Percentiles rank a stretch among this genome's conserved stretches.
phyloP scores from a whole-genome alignment of 2,329 filamentous ascomycete genomes.

The Penicillium janthinellum region DNA sequence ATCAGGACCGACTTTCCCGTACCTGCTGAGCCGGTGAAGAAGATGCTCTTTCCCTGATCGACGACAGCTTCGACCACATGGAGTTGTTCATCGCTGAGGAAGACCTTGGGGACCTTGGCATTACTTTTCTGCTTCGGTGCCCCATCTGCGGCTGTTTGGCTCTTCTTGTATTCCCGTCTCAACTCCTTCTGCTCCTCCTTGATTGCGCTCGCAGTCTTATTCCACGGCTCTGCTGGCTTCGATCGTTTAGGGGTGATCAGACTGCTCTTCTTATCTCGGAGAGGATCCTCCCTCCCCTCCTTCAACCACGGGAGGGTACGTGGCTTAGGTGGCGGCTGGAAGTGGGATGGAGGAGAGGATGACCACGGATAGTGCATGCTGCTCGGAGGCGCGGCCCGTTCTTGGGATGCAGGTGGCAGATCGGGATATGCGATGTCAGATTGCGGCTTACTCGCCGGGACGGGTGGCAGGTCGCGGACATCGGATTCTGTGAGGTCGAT shows the following conservation, averaged over 20 bases:
- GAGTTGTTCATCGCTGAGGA: slow-evolving; percentile 82
- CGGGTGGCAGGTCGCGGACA: slow-evolving; percentile 7
- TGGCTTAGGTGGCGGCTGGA: slow-evolving; percentile 56
- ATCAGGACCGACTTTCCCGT: slow-evolving; percentile 97
- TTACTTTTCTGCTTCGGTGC: slow-evolving; percentile 43
- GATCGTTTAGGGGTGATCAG: slow-evolving; percentile 50
- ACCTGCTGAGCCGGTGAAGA: slow-evolving; percentile 95
- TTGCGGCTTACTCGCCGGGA: slow-evolving; percentile 12
- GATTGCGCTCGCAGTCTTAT: slow-evolving; percentile 71
- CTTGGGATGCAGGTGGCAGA: slow-evolving; percentile 34
- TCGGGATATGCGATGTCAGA: slow-evolving; percentile 40
- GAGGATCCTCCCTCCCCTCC: slow-evolving; percentile 34
- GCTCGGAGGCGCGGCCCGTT: slow-evolving; percentile 47
- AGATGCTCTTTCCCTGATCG: slow-evolving; percentile 80
- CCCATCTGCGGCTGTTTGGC: slow-evolving; percentile 46
- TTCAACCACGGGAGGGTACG: slow-evolving; percentile 65
- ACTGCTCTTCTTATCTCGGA: slow-evolving; percentile 25
- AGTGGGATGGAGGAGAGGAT: slow-evolving; percentile 54
- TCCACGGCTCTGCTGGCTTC: slow-evolving; percentile 61
- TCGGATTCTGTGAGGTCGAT: slow-evolving; percentile 15
- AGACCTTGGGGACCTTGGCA: slow-evolving; percentile 58
- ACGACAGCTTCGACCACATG: slow-evolving; percentile 82
- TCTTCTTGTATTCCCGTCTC: slow-evolving; percentile 60
- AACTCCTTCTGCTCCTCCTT: slow-evolving; percentile 78
- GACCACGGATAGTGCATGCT: slow-evolving; percentile 72